Percentiles rank a stretch among this genome's conserved stretches.
Conservation (phyloP, 257 asterid genomes). For the Ballota nigra region DNA sequence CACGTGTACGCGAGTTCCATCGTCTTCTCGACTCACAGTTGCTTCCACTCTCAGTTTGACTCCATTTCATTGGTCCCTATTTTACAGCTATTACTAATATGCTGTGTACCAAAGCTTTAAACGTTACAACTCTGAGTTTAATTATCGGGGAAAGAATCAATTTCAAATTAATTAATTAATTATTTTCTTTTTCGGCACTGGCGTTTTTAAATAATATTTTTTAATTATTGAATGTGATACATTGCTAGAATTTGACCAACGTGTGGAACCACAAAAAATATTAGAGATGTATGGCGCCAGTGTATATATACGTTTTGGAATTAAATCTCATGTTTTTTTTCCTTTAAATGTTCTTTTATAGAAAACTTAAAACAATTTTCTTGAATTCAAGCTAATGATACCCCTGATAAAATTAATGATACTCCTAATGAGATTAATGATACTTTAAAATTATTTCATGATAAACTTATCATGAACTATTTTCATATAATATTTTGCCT, state of each 20-base stretch:
- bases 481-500: too few relatives aligned
- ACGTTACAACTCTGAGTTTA: not conserved
- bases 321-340: too few relatives aligned
- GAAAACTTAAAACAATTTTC: too few relatives aligned
- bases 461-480: too few relatives aligned
- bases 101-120: not conserved
- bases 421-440: too few relatives aligned
- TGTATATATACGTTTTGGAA: too few relatives aligned
- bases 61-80: constrained; percentile 2
- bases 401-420: too few relatives aligned
- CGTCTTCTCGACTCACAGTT: not conserved
- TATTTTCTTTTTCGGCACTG: not conserved
- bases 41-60: constrained; percentile 29
- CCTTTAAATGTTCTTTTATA: too few relatives aligned
- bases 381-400: too few relatives aligned
- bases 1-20: constrained; percentile 45
- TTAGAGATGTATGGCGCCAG: not conserved
- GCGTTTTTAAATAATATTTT: too few relatives aligned
- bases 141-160: not conserved
- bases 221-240: not conserved
- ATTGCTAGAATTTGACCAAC: not conserved
- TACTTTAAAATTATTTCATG: too few relatives aligned
- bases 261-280: not conserved
- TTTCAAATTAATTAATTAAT: not conserved
- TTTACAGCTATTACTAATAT: not conserved